These are phyloP conservation scores for Calocybe indica DNA, from an alignment of 768 basidiomycete genomes.

Conservation along the genomic window DNA sequence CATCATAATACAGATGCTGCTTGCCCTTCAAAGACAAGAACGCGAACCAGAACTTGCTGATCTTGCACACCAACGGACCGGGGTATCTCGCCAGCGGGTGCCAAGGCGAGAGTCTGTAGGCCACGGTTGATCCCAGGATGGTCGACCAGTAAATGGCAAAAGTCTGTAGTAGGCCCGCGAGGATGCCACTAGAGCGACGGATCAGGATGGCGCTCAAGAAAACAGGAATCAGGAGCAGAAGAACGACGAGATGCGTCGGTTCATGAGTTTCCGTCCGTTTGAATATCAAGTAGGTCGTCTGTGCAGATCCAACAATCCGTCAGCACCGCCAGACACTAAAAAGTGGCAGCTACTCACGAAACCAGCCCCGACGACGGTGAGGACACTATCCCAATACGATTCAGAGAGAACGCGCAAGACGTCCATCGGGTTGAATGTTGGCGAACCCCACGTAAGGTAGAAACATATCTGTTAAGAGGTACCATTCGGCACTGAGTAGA, in stretches of 20 bases:
- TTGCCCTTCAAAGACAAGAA: constrained; percentile 11
- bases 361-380: constrained; percentile 10
- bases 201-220: constrained; percentile 15
- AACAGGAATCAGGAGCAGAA: constrained; percentile 23
- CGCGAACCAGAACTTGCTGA: constrained; percentile 23
- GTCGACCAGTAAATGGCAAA: not conserved
- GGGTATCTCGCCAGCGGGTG: constrained; percentile 29
- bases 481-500: too few relatives aligned
- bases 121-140: not conserved
- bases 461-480: too few relatives aligned
- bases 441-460: too few relatives aligned
- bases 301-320: not conserved
- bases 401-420: constrained; percentile 2
- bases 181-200: constrained; percentile 8
- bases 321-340: not conserved
- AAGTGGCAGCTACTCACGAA: constrained; percentile 3
- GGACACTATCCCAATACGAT: constrained; percentile 8
- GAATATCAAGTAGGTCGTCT: constrained; percentile 26
- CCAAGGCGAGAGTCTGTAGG: constrained; percentile 26
- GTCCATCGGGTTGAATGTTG: not conserved
- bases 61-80: constrained; percentile 21
- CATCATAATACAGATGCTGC: constrained; percentile 17
- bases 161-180: not conserved
- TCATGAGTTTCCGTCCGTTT: constrained; percentile 28
- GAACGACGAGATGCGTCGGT: constrained; percentile 14